Percentiles rank a stretch among this genome's conserved stretches.
phyloP scores from a whole-genome alignment of 2,329 filamentous ascomycete genomes.

The Phyllosticta citrichinensis region DNA sequence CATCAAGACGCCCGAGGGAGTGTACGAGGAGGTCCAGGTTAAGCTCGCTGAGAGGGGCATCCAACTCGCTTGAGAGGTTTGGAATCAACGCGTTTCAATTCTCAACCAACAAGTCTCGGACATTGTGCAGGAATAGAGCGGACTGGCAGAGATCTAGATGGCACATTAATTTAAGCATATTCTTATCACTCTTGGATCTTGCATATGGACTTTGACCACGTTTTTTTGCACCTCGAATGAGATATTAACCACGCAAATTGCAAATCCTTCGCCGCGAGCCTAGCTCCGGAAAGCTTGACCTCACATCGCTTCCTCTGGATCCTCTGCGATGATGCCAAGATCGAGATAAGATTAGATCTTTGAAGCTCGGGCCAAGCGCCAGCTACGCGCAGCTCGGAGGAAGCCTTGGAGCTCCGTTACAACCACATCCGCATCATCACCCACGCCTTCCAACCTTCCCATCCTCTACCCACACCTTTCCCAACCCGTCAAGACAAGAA shows the following conservation, averaged over 20 bases:
- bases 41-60: conserved; percentile 37
- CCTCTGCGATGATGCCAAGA: neutral
- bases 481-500: neutral
- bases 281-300: too few species aligned
- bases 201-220: neutral
- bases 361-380: neutral
- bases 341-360: conserved; percentile 6
- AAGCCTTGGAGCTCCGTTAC: conserved; percentile 10
- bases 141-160: neutral
- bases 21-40: conserved; percentile 46
- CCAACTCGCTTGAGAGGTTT: neutral
- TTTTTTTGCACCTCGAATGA: too few species aligned
- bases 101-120: neutral
- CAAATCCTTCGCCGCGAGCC: too few species aligned
- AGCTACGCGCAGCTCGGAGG: conserved; percentile 7
- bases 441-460: conserved; percentile 1
- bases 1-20: conserved; percentile 54
- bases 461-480: neutral
- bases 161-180: neutral
- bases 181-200: neutral
- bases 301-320: neutral
- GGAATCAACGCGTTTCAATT: neutral
- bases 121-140: neutral
- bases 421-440: conserved; percentile 6
- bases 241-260: too few species aligned